These are phyloP conservation scores for Dioscorea zingiberensis DNA, from an alignment of 106 monocot genomes.

Conservation along the genomic window DNA sequence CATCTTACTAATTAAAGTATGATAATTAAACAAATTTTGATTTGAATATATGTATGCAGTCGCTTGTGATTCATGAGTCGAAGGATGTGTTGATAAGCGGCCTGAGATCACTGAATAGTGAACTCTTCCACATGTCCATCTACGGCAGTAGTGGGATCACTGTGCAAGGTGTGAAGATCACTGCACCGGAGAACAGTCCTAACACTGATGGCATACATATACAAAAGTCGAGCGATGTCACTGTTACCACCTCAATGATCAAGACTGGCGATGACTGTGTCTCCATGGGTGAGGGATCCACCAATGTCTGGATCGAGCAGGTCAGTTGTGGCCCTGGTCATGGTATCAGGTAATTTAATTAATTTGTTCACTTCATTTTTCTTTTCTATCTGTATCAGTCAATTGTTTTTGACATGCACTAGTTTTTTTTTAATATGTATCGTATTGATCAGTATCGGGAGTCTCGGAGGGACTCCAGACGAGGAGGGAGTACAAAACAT, in stretches of 20 bases:
- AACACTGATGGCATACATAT: conserved; percentile 42
- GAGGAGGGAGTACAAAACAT: conserved; percentile 35
- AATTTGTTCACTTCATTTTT: too few relatives aligned
- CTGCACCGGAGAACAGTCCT: conserved; percentile 25
- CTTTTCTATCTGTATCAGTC: not conserved
- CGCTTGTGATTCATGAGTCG: conserved; percentile 4
- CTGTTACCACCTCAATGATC: conserved; percentile 20
- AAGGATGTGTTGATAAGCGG: conserved; percentile 18
- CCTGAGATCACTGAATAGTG: conserved; percentile 25
- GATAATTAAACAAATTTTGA: not conserved
- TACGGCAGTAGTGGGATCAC: conserved; percentile 11
- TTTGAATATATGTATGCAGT: conserved; percentile 13
- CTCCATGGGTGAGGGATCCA: conserved; percentile 26
- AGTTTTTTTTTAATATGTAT: not conserved
- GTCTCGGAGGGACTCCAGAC: conserved; percentile 19
- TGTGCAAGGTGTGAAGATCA: conserved; percentile 10
- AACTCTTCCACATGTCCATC: conserved; percentile 26
- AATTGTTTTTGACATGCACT: not conserved
- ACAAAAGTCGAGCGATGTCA: conserved; percentile 14
- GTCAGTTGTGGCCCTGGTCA: conserved; percentile 43
- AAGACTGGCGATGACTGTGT: conserved; percentile 46
- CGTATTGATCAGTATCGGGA: conserved; percentile 40
- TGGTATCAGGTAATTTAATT: conserved; percentile 25
- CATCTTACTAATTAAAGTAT: too few relatives aligned
- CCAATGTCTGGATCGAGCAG: conserved; percentile 25